phyloP scores from a whole-genome alignment of 1,284 basidiomycete genomes.

The Cryptococcus sp. region DNA sequence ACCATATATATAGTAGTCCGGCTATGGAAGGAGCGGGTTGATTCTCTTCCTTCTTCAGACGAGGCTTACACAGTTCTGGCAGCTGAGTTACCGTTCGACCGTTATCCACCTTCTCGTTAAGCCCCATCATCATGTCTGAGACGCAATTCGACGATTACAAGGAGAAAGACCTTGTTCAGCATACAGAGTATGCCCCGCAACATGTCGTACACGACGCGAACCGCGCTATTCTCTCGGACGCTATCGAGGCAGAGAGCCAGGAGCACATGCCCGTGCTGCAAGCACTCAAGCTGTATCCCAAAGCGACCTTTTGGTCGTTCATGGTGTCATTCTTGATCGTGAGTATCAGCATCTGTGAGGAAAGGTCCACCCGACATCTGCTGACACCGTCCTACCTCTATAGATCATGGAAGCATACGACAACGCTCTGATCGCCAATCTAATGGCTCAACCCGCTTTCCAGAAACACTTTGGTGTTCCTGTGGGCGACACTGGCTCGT shows the following conservation, averaged over 20 bases:
- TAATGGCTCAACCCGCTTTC: background rate
- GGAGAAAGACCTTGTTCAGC: slow-evolving; percentile 3
- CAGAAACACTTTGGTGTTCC: background rate
- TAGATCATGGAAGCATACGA: background rate
- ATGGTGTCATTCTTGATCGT: background rate
- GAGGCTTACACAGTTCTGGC: too few species aligned
- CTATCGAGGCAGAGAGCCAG: too few species aligned
- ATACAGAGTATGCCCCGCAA: slow-evolving; percentile 3
- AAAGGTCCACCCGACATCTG: too few species aligned
- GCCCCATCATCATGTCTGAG: slow-evolving; percentile 1
- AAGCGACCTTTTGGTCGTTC: background rate
- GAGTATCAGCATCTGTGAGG: too few species aligned
- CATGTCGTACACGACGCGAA: slow-evolving; percentile 3
- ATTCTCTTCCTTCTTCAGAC: too few species aligned
- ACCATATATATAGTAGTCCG: too few species aligned
- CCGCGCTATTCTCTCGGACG: background rate
- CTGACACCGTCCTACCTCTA: background rate
- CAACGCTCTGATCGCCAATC: too few species aligned
- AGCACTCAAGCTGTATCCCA: too few species aligned
- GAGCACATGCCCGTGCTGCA: background rate
- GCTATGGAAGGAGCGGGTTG: too few species aligned
- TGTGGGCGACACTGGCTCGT: background rate
- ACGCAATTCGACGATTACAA: slow-evolving; percentile 2
- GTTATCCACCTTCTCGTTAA: too few species aligned
- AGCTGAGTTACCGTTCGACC: too few species aligned